Evolutionary conservation across 2,329 filamentous ascomycete species (phyloP).

Genomic region (Microdochium paspali): DNA sequence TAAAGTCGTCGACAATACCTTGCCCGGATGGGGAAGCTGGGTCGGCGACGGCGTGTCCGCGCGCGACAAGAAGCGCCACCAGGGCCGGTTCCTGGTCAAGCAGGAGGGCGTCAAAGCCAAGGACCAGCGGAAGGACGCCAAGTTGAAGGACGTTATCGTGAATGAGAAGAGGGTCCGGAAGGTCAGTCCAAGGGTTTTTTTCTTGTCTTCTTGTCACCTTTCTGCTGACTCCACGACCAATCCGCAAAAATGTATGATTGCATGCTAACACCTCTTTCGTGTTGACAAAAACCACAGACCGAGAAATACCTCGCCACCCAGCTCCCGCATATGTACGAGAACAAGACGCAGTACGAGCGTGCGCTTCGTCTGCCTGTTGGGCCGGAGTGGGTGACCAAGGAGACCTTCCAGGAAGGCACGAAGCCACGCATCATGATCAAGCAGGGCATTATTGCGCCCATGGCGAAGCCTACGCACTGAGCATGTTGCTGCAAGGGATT

Average conservation of each 20-base stretch:
- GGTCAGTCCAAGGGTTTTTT: too few relatives aligned
- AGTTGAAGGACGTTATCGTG: constrained; percentile 77
- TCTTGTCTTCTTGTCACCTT: too few relatives aligned
- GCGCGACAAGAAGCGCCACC: constrained; percentile 54
- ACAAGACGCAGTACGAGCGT: constrained; percentile 79
- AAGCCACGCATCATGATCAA: constrained; percentile 87
- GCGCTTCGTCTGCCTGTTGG: constrained; percentile 80
- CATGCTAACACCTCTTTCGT: constrained; percentile 9
- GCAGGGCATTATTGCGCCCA: constrained; percentile 79
- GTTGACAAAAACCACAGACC: constrained; percentile 48
- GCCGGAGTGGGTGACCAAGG: constrained; percentile 94
- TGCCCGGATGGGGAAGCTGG: constrained; percentile 94
- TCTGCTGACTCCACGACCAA: not conserved
- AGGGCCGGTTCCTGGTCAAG: constrained; percentile 53
- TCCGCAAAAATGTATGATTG: not conserved
- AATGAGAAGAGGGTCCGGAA: constrained; percentile 88
- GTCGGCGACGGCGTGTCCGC: constrained; percentile 73
- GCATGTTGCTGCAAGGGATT: not conserved
- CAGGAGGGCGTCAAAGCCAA: constrained; percentile 61
- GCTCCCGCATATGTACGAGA: constrained; percentile 87
- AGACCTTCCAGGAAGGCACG: constrained; percentile 79
- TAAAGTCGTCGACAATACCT: constrained; percentile 70
- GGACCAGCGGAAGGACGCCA: constrained; percentile 71
- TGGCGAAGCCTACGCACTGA: constrained; percentile 59
- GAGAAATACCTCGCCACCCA: constrained; percentile 76